These are phyloP conservation scores for Nothophoma quercina DNA, from an alignment of 2,329 filamentous ascomycete genomes.

Conservation along the genomic window DNA sequence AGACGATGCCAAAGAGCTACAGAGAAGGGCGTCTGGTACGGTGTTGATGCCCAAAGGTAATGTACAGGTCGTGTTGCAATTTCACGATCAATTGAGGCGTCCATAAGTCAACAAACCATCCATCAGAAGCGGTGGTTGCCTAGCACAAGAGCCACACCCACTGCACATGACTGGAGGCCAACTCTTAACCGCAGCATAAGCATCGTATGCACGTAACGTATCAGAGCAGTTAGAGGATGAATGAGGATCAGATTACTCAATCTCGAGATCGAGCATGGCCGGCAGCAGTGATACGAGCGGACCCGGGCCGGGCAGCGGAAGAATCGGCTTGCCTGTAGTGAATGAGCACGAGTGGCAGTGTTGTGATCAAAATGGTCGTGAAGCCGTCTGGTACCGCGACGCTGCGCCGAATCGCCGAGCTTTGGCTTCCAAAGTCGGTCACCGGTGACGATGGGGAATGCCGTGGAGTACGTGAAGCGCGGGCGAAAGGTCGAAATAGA, in stretches of 20 bases:
- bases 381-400: slow-evolving; percentile 2
- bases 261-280: not conserved
- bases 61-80: not conserved
- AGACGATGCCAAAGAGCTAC: not conserved
- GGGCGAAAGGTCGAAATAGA: slow-evolving; percentile 9
- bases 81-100: not conserved
- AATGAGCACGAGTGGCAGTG: not conserved
- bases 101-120: not conserved
- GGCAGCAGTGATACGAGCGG: not conserved
- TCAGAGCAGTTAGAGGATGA: slow-evolving; percentile 1
- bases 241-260: not conserved
- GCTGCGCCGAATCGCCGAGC: slow-evolving; percentile 16
- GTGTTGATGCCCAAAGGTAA: not conserved
- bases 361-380: not conserved
- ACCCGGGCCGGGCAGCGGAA: slow-evolving; percentile 11
- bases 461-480: slow-evolving; percentile 1
- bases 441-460: slow-evolving; percentile 10
- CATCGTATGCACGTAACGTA: not conserved
- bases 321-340: not conserved
- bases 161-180: not conserved
- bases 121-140: slow-evolving; percentile 8
- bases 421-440: slow-evolving; percentile 12
- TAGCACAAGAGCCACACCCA: slow-evolving; percentile 5
- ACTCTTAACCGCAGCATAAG: not conserved
- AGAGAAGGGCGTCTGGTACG: not conserved